Evolutionary conservation across 2,329 filamentous ascomycete species (phyloP).

Genomic region (Talaromyces marneffei): DNA sequence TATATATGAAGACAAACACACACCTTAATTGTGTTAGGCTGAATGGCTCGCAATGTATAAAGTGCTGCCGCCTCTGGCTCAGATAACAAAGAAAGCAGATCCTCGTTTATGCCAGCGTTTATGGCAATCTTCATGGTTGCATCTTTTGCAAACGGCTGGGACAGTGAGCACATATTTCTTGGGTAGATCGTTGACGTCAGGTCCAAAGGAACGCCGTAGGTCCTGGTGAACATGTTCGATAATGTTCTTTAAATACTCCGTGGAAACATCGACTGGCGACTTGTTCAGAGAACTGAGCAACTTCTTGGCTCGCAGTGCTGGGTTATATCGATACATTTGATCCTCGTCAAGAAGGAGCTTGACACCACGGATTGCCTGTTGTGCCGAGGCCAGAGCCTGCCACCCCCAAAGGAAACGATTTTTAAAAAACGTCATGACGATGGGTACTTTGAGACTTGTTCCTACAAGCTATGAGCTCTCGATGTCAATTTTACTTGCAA

Average conservation of each 20-base stretch:
- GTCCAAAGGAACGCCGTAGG: slow-evolving; percentile 12
- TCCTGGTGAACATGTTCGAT: background rate
- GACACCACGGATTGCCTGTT: slow-evolving; percentile 23
- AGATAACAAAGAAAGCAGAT: slow-evolving; percentile 17
- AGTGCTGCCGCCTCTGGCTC: slow-evolving; percentile 32
- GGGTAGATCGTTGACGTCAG: slow-evolving; percentile 14
- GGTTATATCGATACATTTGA: background rate
- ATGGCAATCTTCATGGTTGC: slow-evolving; percentile 20
- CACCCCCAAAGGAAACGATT: slow-evolving; percentile 22
- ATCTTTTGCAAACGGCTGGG: slow-evolving; percentile 30
- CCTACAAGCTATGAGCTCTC: slow-evolving; percentile 12
- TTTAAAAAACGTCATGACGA: slow-evolving; percentile 13
- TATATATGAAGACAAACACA: background rate
- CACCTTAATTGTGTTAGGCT: slow-evolving; percentile 23
- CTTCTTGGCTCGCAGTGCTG: background rate
- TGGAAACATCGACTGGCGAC: background rate
- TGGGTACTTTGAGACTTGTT: slow-evolving; percentile 21
- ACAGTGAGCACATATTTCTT: slow-evolving; percentile 25
- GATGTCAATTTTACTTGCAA: background rate
- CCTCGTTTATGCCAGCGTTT: slow-evolving; percentile 14
- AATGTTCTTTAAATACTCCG: background rate
- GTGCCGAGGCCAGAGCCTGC: slow-evolving; percentile 16
- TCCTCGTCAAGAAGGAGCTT: slow-evolving; percentile 14
- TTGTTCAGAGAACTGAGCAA: background rate
- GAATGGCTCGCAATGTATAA: slow-evolving; percentile 24